phyloP scores from a whole-genome alignment of 1,284 basidiomycete genomes.

The Rhodotorula sp. region DNA sequence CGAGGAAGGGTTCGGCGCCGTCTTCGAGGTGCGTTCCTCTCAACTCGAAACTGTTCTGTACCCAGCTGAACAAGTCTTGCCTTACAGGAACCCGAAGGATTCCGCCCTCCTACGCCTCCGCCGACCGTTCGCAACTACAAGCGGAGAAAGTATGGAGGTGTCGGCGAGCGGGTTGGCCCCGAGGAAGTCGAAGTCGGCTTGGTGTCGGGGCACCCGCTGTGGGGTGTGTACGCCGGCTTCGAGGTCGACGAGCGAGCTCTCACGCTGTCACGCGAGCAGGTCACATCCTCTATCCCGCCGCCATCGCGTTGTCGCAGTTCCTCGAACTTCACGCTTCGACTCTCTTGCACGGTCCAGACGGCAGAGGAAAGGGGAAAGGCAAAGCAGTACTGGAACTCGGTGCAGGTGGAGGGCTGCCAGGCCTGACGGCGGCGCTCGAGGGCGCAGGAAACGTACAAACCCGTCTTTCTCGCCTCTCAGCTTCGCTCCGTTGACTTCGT shows the following conservation, averaged over 20 bases:
- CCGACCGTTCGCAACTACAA: conserved; percentile 36
- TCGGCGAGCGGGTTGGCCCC: conserved; percentile 5
- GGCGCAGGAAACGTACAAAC: conserved; percentile 56
- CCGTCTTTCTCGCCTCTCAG: background rate
- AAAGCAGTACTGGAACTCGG: conserved; percentile 79
- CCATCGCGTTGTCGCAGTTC: conserved; percentile 49
- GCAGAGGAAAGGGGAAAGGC: conserved; percentile 50
- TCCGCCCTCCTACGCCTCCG: conserved; percentile 39
- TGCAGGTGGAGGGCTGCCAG: conserved; percentile 85
- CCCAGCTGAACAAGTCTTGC: too few relatives aligned
- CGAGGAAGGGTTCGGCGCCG: conserved; percentile 24
- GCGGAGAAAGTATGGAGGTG: conserved; percentile 28
- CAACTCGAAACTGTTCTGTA: background rate
- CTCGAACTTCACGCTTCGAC: conserved; percentile 40
- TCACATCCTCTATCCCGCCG: conserved; percentile 46
- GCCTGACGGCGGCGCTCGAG: conserved; percentile 67
- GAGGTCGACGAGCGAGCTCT: too few relatives aligned
- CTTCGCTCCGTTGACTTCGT: background rate
- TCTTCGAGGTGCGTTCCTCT: conserved; percentile 19
- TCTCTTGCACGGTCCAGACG: conserved; percentile 43
- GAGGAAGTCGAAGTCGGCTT: conserved; percentile 37
- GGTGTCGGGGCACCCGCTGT: conserved; percentile 42
- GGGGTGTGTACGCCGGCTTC: conserved; percentile 30
- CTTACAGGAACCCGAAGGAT: conserved; percentile 34
- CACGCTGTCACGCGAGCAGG: conserved; percentile 15